Evolutionary conservation across 2,329 filamentous ascomycete species (phyloP).

Genomic region (Microcyclosporella mali): DNA sequence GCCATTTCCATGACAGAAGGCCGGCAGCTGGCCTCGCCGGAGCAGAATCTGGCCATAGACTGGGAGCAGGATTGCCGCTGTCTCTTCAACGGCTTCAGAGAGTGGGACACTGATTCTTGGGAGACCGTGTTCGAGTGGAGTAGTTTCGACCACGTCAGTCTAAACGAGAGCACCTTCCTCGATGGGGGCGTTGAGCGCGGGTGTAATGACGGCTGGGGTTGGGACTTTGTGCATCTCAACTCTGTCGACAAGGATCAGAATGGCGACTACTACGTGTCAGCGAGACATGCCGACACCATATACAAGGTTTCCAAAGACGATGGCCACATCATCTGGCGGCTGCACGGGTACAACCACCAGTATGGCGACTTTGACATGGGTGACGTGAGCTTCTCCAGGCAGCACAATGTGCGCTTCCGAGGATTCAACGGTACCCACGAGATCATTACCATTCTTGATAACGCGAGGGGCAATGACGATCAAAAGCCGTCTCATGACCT

Average conservation of each 20-base stretch:
- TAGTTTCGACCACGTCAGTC: slow-evolving; percentile 15
- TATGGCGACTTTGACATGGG: slow-evolving; percentile 4
- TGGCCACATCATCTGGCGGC: slow-evolving; percentile 47
- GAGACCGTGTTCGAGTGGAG: slow-evolving; percentile 33
- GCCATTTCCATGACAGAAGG: slow-evolving; percentile 11
- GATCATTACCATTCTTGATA: slow-evolving; percentile 47
- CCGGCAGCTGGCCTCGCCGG: slow-evolving; percentile 5
- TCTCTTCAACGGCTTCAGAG: slow-evolving; percentile 31
- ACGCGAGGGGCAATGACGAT: slow-evolving; percentile 33
- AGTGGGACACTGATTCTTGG: slow-evolving; percentile 31
- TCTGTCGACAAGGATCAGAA: slow-evolving; percentile 33
- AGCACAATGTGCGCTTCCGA: slow-evolving; percentile 44
- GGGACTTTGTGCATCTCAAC: slow-evolving; percentile 10
- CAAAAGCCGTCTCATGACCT: slow-evolving; percentile 8
- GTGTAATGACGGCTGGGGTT: slow-evolving; percentile 12
- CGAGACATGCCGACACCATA: slow-evolving; percentile 44
- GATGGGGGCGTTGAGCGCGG: slow-evolving; percentile 4
- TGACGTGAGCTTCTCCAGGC: slow-evolving; percentile 35
- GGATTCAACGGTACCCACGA: slow-evolving; percentile 37
- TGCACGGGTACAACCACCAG: slow-evolving; percentile 21
- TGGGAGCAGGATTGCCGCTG: slow-evolving; percentile 9
- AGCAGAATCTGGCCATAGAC: slow-evolving; percentile 7
- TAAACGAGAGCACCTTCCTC: slow-evolving; percentile 13
- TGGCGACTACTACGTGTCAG: slow-evolving; percentile 49
- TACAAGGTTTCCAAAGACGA: slow-evolving; percentile 42